Evolutionary conservation across 805 yeast species (phyloP).

Genomic region (Starmerella potacharoeniae): DNA sequence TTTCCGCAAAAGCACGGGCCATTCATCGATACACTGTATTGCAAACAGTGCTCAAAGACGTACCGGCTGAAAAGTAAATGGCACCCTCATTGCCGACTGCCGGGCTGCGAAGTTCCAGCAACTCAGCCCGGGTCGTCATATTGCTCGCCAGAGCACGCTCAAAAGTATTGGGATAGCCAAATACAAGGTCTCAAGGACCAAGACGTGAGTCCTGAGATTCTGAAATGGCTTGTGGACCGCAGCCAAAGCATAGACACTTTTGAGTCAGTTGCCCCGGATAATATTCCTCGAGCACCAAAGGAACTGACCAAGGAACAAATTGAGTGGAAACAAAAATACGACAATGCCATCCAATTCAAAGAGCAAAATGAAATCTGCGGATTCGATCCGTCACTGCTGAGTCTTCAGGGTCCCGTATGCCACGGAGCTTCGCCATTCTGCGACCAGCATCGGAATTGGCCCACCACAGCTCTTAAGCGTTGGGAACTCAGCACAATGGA

Average conservation of each 20-base stretch:
- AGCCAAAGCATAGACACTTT: not conserved
- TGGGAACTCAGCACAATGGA: not conserved
- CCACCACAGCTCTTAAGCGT: not conserved
- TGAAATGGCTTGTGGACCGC: constrained; percentile 6
- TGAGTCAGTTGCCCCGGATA: not conserved
- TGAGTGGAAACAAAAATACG: not conserved
- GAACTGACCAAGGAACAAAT: not conserved
- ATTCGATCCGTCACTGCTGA: constrained; percentile 3
- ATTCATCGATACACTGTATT: not conserved
- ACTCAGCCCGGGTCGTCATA: not conserved
- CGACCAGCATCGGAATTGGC: constrained; percentile 8
- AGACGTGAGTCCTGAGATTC: not conserved
- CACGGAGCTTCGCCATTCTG: not conserved
- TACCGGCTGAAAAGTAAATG: not conserved
- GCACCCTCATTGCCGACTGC: constrained; percentile 6
- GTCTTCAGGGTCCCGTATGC: not conserved
- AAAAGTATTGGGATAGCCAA: constrained; percentile 4
- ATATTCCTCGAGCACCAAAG: not conserved
- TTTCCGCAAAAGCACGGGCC: not conserved
- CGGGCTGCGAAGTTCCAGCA: not conserved
- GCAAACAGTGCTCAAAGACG: constrained; percentile 2
- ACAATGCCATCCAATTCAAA: not conserved
- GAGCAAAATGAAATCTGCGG: constrained; percentile 2
- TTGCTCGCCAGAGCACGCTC: constrained; percentile 8
- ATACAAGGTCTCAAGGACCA: not conserved